Evolutionary conservation across 73 alveolate species (phyloP), one percentile per base, ranked within the genome.

Genomic region (Urostyla sp.): DNA sequence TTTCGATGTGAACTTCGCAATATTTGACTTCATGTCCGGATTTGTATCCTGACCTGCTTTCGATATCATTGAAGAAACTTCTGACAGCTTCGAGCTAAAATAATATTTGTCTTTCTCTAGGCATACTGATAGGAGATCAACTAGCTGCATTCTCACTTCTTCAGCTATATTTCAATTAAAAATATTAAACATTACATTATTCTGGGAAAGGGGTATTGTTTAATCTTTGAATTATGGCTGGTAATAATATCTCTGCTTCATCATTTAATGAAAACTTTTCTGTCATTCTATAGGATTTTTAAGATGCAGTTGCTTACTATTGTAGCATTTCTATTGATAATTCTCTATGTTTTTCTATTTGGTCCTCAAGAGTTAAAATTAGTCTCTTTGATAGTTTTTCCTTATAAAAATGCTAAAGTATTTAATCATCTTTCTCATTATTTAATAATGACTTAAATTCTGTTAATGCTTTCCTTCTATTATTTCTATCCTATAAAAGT

Each of bases 171-270:
- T 32, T 10, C 23, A 28, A 58, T 57, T 67, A 32, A 2, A 37
- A 11, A 21, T 7, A 10, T 27, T 24, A 8, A 21, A 26, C 27
- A 4, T 58, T 75, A 75, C 87, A 75, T 58, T 32, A 49, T 53
- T 67, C 85, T 15, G 86, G 81, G 46, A 48, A 81, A 15, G 91
- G 91, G 1, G 23, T 69, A 23, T 51, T 81, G 75, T 81, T 73
- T 81, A 81, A 52, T 54, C 91, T 81, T 15, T 58, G 51, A 11
- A 45, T 44, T 18, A 81, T 44, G 21, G 67, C 91, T 0, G 91
- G 85, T 21, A 81, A 67, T 34, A 81, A 31, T 5, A 81, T 58
- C 30, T 81, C 67, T 3, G 91, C 56, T 55, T 81, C 91, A 13
- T 81, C 91, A 18, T 45, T 57, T n/a, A 81, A 34, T 18, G 72